Conservation (phyloP, 23 red algal genomes). For the Pyropia haitanensis region DNA sequence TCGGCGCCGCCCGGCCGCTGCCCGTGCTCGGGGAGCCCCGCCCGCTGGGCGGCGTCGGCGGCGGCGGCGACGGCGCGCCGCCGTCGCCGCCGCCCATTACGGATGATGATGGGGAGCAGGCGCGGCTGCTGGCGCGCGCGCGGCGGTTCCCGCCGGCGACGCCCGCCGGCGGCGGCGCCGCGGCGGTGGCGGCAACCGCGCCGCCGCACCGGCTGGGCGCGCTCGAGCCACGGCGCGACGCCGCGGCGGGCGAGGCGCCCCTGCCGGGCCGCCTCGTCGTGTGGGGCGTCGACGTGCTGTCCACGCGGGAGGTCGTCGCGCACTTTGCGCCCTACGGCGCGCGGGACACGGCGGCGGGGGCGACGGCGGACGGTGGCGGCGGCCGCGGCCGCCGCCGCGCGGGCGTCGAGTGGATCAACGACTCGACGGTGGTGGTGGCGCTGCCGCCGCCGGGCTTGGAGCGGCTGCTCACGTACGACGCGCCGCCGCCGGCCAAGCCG, state of each 20-base stretch:
- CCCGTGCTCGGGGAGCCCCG: too few relatives aligned
- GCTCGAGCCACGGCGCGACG: constrained; percentile 34
- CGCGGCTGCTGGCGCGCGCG: too few relatives aligned
- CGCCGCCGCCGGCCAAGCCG: neutral
- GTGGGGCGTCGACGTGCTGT: constrained; percentile 48
- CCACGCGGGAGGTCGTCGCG: constrained; percentile 14
- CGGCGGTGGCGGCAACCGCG: too few relatives aligned
- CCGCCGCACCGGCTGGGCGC: neutral
- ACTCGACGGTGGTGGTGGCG: neutral
- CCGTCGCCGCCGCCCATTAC: too few relatives aligned
- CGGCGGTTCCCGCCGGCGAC: too few relatives aligned
- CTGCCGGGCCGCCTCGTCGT: constrained; percentile 29
- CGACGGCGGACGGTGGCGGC: neutral
- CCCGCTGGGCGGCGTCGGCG: too few relatives aligned
- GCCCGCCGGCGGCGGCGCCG: too few relatives aligned
- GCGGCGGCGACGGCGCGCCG: too few relatives aligned
- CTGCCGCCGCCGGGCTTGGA: neutral
- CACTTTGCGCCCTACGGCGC: constrained; percentile 43
- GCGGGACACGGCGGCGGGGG: neutral
- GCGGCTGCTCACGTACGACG: neutral
- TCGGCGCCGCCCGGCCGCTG: too few relatives aligned
- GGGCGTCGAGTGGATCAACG: neutral
- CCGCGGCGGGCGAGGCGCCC: constrained; percentile 16
- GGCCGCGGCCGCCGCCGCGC: neutral
- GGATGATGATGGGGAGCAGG: too few relatives aligned